Conservation (phyloP, 164 flowering plant species). For the Tetrastigma voinierianum region DNA sequence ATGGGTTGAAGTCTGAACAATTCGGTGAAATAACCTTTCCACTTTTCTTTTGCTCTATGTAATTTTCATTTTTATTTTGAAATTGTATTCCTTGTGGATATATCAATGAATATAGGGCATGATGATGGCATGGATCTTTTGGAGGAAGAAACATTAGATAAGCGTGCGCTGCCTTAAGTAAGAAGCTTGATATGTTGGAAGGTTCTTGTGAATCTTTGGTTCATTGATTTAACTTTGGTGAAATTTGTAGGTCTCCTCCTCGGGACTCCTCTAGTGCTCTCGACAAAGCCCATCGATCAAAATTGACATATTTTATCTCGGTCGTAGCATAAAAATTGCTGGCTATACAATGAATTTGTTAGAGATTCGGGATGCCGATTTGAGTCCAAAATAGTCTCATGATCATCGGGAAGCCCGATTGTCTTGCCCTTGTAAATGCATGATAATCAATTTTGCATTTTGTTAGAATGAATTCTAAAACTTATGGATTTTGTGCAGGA, state of each 20-base stretch:
- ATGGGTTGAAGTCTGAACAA: too few relatives aligned
- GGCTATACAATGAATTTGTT: too few relatives aligned
- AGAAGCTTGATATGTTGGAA: conserved; percentile 20
- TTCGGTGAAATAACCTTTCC: neutral
- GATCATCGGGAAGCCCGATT: too few relatives aligned
- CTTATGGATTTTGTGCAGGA: too few relatives aligned
- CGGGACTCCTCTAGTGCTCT: conserved; percentile 64
- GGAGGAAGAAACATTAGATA: conserved; percentile 39
- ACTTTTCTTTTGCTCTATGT: neutral
- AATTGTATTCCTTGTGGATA: too few relatives aligned
- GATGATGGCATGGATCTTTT: conserved; percentile 22
- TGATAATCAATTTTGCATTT: too few relatives aligned
- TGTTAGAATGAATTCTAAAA: too few relatives aligned
- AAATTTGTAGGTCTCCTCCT: conserved; percentile 48
- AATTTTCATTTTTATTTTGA: conserved; percentile 1
- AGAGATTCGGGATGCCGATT: too few relatives aligned
- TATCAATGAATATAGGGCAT: conserved; percentile 27
- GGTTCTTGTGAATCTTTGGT: neutral
- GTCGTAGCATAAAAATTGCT: too few relatives aligned
- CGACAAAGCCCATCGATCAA: conserved; percentile 67
- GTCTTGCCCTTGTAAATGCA: too few relatives aligned
- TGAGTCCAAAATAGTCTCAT: too few relatives aligned
- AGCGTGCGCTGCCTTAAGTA: conserved; percentile 40
- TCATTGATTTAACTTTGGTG: neutral
- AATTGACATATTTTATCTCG: too few relatives aligned